These are phyloP conservation scores for Acaromyces ingoldii DNA, from an alignment of 1,284 basidiomycete species.

Conservation along the genomic window DNA sequence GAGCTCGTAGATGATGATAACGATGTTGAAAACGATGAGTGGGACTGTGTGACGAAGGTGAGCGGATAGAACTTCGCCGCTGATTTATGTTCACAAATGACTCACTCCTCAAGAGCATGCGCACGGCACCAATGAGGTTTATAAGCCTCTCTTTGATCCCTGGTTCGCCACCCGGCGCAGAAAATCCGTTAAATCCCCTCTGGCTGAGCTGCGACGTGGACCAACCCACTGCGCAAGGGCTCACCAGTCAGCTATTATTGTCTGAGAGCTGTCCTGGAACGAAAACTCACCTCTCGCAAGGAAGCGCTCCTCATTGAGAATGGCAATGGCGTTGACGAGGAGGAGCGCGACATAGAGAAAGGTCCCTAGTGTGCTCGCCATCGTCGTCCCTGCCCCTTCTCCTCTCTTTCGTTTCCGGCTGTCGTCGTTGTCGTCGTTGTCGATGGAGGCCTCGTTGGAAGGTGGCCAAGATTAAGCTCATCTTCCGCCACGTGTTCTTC, in stretches of 20 bases:
- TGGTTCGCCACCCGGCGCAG: constrained; percentile 17
- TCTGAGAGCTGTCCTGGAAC: too few relatives aligned
- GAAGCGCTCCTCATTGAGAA: constrained; percentile 14
- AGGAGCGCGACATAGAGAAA: constrained; percentile 61
- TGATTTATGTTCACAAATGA: constrained; percentile 17
- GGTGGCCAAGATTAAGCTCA: too few relatives aligned
- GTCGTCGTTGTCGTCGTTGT: too few relatives aligned
- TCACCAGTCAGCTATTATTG: background rate
- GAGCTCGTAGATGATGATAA: constrained; percentile 38
- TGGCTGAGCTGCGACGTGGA: constrained; percentile 52
- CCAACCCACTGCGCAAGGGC: constrained; percentile 74
- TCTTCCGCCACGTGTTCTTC: too few relatives aligned
- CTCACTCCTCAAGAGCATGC: constrained; percentile 90
- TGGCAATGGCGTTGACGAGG: constrained; percentile 32
- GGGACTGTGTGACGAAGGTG: constrained; percentile 14
- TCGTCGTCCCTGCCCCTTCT: too few relatives aligned
- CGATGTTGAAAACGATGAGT: constrained; percentile 37
- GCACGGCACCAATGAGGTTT: constrained; percentile 84
- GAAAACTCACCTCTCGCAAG: constrained; percentile 72
- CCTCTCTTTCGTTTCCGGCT: too few relatives aligned
- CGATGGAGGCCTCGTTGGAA: too few relatives aligned
- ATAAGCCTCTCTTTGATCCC: constrained; percentile 79
- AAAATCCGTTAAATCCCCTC: constrained; percentile 22
- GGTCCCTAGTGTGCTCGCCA: constrained; percentile 32
- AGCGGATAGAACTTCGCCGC: background rate